Evolutionary conservation across 441 rosid species (phyloP), one percentile per base, ranked within the genome.

Genomic region (Jatropha multifida): DNA sequence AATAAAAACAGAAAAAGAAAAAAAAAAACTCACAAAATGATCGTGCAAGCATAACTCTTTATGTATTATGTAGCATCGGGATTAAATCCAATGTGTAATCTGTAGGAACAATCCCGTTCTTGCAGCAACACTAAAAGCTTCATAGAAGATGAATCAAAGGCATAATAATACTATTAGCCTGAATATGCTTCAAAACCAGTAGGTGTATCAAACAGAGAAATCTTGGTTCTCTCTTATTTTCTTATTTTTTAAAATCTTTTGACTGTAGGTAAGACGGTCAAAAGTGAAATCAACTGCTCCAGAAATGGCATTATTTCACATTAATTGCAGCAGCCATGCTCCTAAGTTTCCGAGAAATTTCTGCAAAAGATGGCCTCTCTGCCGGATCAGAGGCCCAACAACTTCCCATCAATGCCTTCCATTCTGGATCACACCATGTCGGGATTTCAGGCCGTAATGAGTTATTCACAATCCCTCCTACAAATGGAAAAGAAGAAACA

Each of bases 371-470:
- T 26, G 94, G 97, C 78, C 98, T 92, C 76, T 83, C 97, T 37
- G 88, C 81, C 11, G 94, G 97, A 80, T 92, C 98, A 58, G 92
- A 84, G 51, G 94, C 86, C 98, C 98, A 94, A 76, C 97, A 85
- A 75, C 91, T 86, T 84, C 87, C 96, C 99, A 96, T 94, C 83
- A 96, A 81, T 68, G 89, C 84, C 75, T 90, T 96, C 99, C 99
- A 96, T 68, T 94, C 97, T 46, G 99, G 99, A 85, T 96, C 99
- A 76, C 99, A 96, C 99, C 99, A 96, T 54, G 90, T 84, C 26
- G 99, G 99, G 76, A 90, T 90, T 81, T 90, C 86, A 17, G 98
- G 99, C 32, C 99, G 98, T 83, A 96, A 78, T 12, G 98, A 75
- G 77, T 94, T 90, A 82, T 91, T 96, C 79, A 96, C 99, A 81